phyloP scores from a whole-genome alignment of 805 yeast genomes.

The Cyberlindnera bimundalis region DNA sequence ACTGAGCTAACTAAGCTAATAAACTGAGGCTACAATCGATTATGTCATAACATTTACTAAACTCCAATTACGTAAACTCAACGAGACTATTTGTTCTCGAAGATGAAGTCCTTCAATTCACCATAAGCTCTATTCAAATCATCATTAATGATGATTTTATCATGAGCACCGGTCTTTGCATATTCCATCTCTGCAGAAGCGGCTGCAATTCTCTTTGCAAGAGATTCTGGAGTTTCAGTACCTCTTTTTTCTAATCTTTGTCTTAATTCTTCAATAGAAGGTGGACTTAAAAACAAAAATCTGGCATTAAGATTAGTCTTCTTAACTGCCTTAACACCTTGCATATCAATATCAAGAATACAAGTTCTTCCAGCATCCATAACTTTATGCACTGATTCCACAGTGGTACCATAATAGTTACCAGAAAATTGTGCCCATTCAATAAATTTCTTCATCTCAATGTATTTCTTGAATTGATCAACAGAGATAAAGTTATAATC shows the following conservation, averaged over 20 bases:
- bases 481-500: constrained; percentile 87
- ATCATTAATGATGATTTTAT: constrained; percentile 82
- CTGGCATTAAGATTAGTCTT: constrained; percentile 77
- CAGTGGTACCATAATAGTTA: constrained; percentile 93
- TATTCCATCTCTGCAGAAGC: constrained; percentile 88
- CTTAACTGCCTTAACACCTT: constrained; percentile 94
- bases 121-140: constrained; percentile 84
- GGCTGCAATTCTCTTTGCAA: constrained; percentile 80
- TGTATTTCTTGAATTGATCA: constrained; percentile 73
- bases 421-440: constrained; percentile 99
- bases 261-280: constrained; percentile 76
- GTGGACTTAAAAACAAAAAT: constrained; percentile 87
- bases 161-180: constrained; percentile 90
- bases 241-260: constrained; percentile 84
- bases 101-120: constrained; percentile 75
- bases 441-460: constrained; percentile 72
- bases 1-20: too few species aligned
- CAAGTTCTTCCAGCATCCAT: constrained; percentile 65
- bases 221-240: constrained; percentile 85
- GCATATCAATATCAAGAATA: constrained; percentile 97
- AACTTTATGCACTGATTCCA: constrained; percentile 71
- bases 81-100: constrained; percentile 26
- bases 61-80: constrained; percentile 3
- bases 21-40: too few species aligned
- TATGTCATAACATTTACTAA: too few species aligned